Conservation (phyloP, 1,284 basidiomycete species). For the Tranzscheliella williamsii region DNA sequence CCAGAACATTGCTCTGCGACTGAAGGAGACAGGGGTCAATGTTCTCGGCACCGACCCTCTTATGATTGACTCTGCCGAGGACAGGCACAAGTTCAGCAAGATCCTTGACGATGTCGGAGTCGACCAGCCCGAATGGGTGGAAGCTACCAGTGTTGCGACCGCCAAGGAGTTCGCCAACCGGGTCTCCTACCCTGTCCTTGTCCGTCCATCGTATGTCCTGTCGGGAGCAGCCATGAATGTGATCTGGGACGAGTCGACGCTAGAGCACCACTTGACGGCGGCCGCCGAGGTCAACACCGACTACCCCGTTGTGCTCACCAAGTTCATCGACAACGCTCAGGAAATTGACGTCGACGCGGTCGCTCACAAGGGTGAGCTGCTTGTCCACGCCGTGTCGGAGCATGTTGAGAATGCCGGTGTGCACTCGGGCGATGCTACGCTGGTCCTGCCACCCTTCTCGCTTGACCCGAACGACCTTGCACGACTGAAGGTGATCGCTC, state of each 20-base stretch:
- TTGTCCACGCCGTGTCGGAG: conserved; percentile 94
- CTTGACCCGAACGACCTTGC: conserved; percentile 75
- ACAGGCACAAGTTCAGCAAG: conserved; percentile 98
- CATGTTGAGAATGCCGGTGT: conserved; percentile 99
- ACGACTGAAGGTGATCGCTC: conserved; percentile 85
- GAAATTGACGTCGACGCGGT: conserved; percentile 99
- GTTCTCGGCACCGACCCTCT: conserved; percentile 95
- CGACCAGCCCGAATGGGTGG: conserved; percentile 95
- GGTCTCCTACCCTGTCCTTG: conserved; percentile 66
- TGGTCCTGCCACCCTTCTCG: conserved; percentile 95
- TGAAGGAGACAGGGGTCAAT: conserved; percentile 86
- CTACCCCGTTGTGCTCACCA: conserved; percentile 96
- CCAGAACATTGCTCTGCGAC: conserved; percentile 97
- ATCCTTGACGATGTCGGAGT: conserved; percentile 92
- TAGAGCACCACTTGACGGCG: conserved; percentile 90
- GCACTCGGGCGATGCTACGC: conserved; percentile 96
- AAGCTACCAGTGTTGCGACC: conserved; percentile 82
- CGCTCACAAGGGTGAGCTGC: conserved; percentile 87
- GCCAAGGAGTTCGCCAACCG: conserved; percentile 88
- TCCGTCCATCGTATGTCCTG: conserved; percentile 77
- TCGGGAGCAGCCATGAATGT: conserved; percentile 99
- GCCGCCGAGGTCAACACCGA: conserved; percentile 94
- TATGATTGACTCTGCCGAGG: conserved; percentile 95
- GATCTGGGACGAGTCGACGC: conserved; percentile 83
- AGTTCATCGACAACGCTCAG: conserved; percentile 96